A percentile compares a stretch with the other conserved stretches of the same genome.
These are phyloP conservation scores for Cardiospermum halicacabum DNA, from an alignment of 345 rosid genomes.

Conservation along the genomic window DNA sequence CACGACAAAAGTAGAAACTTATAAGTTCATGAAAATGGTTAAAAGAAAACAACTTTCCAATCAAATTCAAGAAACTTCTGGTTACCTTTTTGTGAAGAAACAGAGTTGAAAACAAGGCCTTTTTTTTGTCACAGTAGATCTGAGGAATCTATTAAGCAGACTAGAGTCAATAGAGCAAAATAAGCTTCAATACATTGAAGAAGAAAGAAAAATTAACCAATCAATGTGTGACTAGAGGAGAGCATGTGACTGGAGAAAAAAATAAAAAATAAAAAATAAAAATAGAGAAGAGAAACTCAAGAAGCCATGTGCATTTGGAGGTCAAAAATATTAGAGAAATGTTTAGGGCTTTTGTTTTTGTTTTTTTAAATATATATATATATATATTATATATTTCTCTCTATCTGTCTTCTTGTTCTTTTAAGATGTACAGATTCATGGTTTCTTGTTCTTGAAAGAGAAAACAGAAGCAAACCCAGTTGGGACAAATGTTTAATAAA, in stretches of 20 bases:
- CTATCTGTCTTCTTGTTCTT: conserved; percentile 14
- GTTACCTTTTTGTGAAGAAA: conserved; percentile 28
- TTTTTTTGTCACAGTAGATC: conserved; percentile 58
- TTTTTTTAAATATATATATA: not conserved
- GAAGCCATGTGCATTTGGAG: conserved; percentile 64
- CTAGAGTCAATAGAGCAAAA: conserved; percentile 30
- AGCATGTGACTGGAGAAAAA: conserved; percentile 48
- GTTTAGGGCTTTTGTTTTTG: conserved; percentile 17
- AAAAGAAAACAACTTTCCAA: conserved; percentile 1
- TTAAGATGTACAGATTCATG: conserved; percentile 19
- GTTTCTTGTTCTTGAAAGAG: conserved; percentile 2
- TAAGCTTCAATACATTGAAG: conserved; percentile 31
- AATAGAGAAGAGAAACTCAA: conserved; percentile 31
- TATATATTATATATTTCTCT: not conserved
- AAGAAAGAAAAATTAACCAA: conserved; percentile 17
- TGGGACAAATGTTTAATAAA: too few species aligned
- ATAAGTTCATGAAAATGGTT: conserved; percentile 1
- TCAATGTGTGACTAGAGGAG: conserved; percentile 13
- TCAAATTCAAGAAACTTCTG: not conserved
- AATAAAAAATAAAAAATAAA: conserved; percentile 24
- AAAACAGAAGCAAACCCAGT: not conserved
- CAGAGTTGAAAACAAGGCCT: conserved; percentile 9
- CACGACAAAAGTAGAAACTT: conserved; percentile 2
- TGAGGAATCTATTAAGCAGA: conserved; percentile 28
- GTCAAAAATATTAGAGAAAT: conserved; percentile 55